Percentiles rank a stretch among this genome's conserved stretches.
These are phyloP conservation scores for Encephalitozoon cuniculi DNA, from an alignment of 371 early-diverging fungal genomes.

Conservation along the genomic window DNA sequence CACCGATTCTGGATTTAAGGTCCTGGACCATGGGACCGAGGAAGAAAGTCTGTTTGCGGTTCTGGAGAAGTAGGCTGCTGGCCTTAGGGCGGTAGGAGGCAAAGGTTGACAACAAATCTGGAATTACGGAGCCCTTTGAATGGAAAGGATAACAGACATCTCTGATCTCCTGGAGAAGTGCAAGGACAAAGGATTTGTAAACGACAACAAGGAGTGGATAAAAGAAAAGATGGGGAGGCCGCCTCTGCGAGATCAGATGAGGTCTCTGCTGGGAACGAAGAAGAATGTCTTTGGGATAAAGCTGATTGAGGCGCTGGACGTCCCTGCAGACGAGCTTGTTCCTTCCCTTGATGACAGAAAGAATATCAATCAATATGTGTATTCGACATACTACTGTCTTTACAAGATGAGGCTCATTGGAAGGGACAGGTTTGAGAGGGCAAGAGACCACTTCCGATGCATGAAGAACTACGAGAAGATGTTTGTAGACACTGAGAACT, in stretches of 20 bases:
- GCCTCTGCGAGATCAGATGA: neutral
- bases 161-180: constrained; percentile 27
- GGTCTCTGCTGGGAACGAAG: neutral
- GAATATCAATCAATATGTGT: constrained; percentile 32
- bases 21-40: constrained; percentile 27
- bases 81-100: neutral
- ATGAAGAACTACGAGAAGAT: constrained; percentile 38
- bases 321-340: neutral
- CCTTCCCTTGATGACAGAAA: constrained; percentile 13
- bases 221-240: neutral
- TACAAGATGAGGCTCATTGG: constrained; percentile 17
- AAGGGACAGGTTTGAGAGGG: neutral
- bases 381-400: constrained; percentile 12
- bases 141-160: neutral
- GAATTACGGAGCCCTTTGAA: constrained; percentile 5
- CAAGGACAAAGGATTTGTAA: constrained; percentile 20
- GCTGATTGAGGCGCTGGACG: constrained; percentile 17
- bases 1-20: constrained; percentile 23
- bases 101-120: neutral
- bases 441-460: constrained; percentile 10
- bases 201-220: constrained; percentile 6
- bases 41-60: constrained; percentile 41
- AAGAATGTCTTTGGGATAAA: neutral
- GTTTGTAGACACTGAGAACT: constrained; percentile 30
- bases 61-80: neutral